phyloP scores from a whole-genome alignment of 83 land plant genomes.

The Diphasiastrum complanatum region DNA sequence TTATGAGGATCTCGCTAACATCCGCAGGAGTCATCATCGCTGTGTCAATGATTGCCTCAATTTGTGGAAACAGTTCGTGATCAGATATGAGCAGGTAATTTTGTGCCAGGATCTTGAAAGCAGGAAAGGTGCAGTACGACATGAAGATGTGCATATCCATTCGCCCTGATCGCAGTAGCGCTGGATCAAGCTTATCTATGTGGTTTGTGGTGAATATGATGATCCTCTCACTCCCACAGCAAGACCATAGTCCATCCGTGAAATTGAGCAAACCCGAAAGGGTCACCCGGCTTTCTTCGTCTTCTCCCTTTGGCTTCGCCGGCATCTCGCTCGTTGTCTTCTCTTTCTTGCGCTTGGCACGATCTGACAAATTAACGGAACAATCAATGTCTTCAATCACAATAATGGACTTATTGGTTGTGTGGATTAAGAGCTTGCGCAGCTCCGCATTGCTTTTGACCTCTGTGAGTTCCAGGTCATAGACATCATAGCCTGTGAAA shows the following conservation, averaged over 20 bases:
- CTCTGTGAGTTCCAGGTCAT: background rate
- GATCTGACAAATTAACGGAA: too few relatives aligned
- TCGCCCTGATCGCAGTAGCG: background rate
- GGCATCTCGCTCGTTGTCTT: too few relatives aligned
- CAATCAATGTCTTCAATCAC: too few relatives aligned
- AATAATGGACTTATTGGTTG: too few relatives aligned
- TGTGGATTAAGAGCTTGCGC: background rate
- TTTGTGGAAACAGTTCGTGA: background rate
- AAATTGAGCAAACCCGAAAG: background rate
- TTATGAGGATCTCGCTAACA: background rate
- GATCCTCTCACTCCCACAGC: too few relatives aligned
- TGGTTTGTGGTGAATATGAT: too few relatives aligned
- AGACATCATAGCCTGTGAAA: too few relatives aligned
- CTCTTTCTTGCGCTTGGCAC: background rate
- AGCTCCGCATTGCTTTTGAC: background rate
- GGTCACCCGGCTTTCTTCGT: background rate
- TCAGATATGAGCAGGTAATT: background rate
- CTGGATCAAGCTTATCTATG: too few relatives aligned
- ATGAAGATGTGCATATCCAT: background rate
- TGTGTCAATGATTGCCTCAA: background rate
- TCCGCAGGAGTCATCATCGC: background rate
- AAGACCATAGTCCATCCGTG: too few relatives aligned
- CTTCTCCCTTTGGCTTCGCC: background rate
- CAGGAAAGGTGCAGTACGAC: too few relatives aligned
- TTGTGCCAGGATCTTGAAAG: background rate